phyloP scores from a whole-genome alignment of 78 protist genomes.

The Salpingoeca rosetta region DNA sequence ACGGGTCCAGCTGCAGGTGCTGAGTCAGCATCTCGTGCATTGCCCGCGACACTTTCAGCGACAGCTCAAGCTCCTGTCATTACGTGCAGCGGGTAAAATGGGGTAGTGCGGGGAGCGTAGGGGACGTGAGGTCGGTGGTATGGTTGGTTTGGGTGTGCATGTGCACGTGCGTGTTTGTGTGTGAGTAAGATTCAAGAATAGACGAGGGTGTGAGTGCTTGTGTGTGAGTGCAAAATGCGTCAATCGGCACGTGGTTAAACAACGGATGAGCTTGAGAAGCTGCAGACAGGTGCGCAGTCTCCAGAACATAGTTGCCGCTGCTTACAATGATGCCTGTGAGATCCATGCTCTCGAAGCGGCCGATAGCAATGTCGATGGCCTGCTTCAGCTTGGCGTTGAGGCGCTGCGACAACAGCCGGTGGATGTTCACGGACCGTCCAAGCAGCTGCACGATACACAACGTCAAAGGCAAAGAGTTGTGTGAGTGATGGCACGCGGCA shows the following conservation, averaged over 20 bases:
- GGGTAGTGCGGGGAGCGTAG: too few relatives aligned
- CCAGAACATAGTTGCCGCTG: background rate
- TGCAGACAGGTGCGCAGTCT: too few relatives aligned
- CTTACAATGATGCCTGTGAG: slow-evolving; percentile 37
- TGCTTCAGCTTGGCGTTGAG: slow-evolving; percentile 35
- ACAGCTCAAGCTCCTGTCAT: slow-evolving; percentile 49
- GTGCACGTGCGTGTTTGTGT: too few relatives aligned
- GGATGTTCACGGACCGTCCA: slow-evolving; percentile 64
- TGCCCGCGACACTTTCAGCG: slow-evolving; percentile 33
- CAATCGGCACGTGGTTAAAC: too few relatives aligned
- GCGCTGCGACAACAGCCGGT: slow-evolving; percentile 59
- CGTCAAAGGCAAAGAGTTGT: too few relatives aligned
- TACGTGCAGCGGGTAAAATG: background rate
- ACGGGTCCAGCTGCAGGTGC: slow-evolving; percentile 52
- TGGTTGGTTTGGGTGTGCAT: too few relatives aligned
- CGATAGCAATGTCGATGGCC: slow-evolving; percentile 58
- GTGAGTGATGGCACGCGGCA: too few relatives aligned
- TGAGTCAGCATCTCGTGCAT: slow-evolving; percentile 44
- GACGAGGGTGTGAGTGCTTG: background rate
- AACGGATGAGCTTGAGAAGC: too few relatives aligned
- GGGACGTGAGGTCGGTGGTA: too few relatives aligned
- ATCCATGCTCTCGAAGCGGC: slow-evolving; percentile 50
- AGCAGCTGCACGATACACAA: slow-evolving; percentile 39
- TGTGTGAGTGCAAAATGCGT: too few relatives aligned
- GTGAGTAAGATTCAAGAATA: too few relatives aligned